Evolutionary conservation across 2,329 filamentous ascomycete genomes (phyloP), one percentile per base, ranked within the genome.

Genomic region (Xylariaceae sp.): DNA sequence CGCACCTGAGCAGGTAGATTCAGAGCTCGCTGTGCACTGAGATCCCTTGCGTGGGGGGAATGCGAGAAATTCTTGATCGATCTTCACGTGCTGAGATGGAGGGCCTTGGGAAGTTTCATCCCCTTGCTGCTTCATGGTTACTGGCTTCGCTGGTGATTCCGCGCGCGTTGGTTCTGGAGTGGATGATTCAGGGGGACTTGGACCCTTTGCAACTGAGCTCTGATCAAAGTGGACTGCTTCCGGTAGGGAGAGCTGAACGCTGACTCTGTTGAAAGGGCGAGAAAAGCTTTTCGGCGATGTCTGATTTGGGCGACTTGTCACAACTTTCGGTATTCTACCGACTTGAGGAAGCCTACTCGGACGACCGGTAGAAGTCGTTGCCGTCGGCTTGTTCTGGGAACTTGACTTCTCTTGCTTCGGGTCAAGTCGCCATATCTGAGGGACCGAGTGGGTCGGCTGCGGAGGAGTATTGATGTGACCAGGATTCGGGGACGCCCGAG

Each of bases 221-320:
- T 66, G 49, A 54, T 71, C 63, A 11, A 68, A 44, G 45, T 62
- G 40, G 41, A 61, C 47, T 45, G 62, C 47, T 50, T 56, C 49
- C 10, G 60, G 55, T 2, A 68, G 56, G 11, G 67, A 64, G 11
- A 67, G 58, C 32, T 77, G 72, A 39, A 75, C 54, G 56, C 80
- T 83, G 11, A 76, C 66, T 43, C 77, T 69, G 58, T 82, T 76
- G 64, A 96, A 95, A 0, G 91, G 90, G 9, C 90, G 77, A 3
- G 91, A 96, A 66, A 96, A 96, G 31, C 89, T 95, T 63, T 83
- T 85, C 1, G 87, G 81, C 1, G 88, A 85, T 1, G 82, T 80
- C 42, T 81, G 81, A 54, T 86, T 80, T 33, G 83, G 75, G 46
- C 84, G 79, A 42, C 79, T 83, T 41, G 82, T 89, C 30, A 92